These are phyloP conservation scores for Ophiostoma triangulosporum DNA, from an alignment of 2,329 filamentous ascomycete species.

Conservation along the genomic window DNA sequence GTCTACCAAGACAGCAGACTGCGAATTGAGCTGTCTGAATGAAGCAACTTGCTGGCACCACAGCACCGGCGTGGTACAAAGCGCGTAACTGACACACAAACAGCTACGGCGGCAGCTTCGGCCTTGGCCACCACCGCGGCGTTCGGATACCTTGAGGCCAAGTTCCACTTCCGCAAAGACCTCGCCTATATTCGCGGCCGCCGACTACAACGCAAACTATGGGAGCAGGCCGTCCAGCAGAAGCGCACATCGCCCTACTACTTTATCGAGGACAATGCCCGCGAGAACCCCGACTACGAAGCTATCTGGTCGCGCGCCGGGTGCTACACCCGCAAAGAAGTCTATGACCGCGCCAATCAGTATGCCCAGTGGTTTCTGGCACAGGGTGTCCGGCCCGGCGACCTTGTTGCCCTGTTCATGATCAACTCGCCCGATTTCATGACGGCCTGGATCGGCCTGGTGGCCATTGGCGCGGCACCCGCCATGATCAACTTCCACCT, in stretches of 20 bases:
- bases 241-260: constrained; percentile 51
- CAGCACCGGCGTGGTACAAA: background rate
- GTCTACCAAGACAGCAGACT: too few species aligned
- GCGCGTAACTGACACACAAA: background rate
- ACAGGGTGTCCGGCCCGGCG: constrained; percentile 42
- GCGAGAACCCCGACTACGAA: constrained; percentile 35
- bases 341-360: constrained; percentile 41
- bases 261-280: constrained; percentile 44
- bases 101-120: constrained; percentile 14
- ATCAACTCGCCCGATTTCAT: constrained; percentile 55
- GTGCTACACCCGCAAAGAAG: constrained; percentile 44
- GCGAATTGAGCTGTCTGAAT: too few species aligned
- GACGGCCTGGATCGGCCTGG: constrained; percentile 50
- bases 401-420: constrained; percentile 54
- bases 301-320: constrained; percentile 55
- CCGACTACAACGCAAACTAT: constrained; percentile 29
- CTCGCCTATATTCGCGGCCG: constrained; percentile 30
- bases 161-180: constrained; percentile 54
- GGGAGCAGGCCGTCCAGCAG: constrained; percentile 34
- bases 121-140: constrained; percentile 20
- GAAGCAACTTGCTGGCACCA: too few species aligned
- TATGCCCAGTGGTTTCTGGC: constrained; percentile 49
- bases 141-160: constrained; percentile 52
- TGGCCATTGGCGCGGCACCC: constrained; percentile 53
- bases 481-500: constrained; percentile 62